Evolutionary conservation across 345 rosid species (phyloP).

Genomic region (Mercurialis annua): DNA sequence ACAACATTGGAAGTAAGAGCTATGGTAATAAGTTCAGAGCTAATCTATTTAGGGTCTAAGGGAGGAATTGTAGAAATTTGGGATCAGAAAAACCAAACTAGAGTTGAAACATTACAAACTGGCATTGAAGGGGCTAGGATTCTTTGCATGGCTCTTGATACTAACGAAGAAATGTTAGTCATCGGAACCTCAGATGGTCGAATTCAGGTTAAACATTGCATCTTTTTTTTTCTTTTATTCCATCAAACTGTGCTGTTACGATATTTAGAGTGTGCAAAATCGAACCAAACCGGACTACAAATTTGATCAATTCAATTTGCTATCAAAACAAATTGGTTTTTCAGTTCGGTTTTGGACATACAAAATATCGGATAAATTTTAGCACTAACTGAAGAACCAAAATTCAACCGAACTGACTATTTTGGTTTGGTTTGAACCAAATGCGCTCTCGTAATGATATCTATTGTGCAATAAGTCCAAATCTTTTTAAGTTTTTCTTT

Average conservation of each 20-base stretch:
- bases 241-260: not conserved
- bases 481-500: no score
- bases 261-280: no score
- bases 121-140: constrained; percentile 37
- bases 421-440: no score
- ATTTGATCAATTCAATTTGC: no score
- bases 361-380: no score
- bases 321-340: no score
- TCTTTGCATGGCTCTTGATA: constrained; percentile 49
- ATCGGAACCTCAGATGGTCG: constrained; percentile 61
- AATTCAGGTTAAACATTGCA: constrained; percentile 44
- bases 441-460: no score
- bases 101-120: constrained; percentile 43
- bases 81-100: constrained; percentile 52
- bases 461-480: no score
- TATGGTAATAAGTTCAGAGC: constrained; percentile 50
- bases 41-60: constrained; percentile 59
- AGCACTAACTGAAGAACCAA: no score
- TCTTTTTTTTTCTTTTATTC: not conserved
- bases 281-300: no score
- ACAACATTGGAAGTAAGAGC: constrained; percentile 44
- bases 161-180: constrained; percentile 47
- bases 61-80: constrained; percentile 60
- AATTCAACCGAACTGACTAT: no score
- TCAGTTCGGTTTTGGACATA: no score